phyloP scores from a whole-genome alignment of 768 basidiomycete species.

The Amanita rubescens region DNA sequence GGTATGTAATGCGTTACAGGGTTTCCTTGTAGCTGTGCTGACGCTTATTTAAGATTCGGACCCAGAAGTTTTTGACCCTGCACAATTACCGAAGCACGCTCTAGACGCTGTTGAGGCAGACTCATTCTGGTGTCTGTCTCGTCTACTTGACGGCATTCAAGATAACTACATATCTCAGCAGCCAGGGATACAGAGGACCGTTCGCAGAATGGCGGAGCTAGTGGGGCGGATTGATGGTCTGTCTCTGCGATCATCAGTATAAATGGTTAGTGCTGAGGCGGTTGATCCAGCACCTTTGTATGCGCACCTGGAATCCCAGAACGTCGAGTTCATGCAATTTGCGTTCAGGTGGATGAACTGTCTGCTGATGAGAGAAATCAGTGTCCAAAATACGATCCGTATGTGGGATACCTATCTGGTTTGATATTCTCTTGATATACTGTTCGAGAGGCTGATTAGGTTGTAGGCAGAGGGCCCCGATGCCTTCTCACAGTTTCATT shows the following conservation, averaged over 20 bases:
- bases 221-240: conserved; percentile 84
- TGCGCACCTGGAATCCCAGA: conserved; percentile 79
- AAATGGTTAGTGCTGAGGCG: conserved; percentile 3
- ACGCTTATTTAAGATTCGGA: conserved; percentile 63
- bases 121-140: conserved; percentile 96
- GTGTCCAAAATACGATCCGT: conserved; percentile 90
- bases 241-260: conserved; percentile 5
- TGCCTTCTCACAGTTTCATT: conserved; percentile 97
- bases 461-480: conserved; percentile 90
- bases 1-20: conserved; percentile 37
- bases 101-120: conserved; percentile 92
- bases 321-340: conserved; percentile 99
- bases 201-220: conserved; percentile 89
- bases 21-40: not conserved
- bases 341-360: conserved; percentile 99
- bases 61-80: conserved; percentile 83
- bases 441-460: not conserved
- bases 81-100: conserved; percentile 57
- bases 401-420: conserved; percentile 99
- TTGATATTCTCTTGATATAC: conserved; percentile 20
- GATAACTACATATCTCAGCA: conserved; percentile 97
- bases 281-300: conserved; percentile 65
- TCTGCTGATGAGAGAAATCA: conserved; percentile 95
- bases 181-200: conserved; percentile 92
- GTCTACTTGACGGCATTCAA: conserved; percentile 93